Percentiles rank a stretch among this genome's conserved stretches.
These are phyloP conservation scores for Sanghuangporus baumii DNA, from an alignment of 1,284 basidiomycete species.

Conservation along the genomic window DNA sequence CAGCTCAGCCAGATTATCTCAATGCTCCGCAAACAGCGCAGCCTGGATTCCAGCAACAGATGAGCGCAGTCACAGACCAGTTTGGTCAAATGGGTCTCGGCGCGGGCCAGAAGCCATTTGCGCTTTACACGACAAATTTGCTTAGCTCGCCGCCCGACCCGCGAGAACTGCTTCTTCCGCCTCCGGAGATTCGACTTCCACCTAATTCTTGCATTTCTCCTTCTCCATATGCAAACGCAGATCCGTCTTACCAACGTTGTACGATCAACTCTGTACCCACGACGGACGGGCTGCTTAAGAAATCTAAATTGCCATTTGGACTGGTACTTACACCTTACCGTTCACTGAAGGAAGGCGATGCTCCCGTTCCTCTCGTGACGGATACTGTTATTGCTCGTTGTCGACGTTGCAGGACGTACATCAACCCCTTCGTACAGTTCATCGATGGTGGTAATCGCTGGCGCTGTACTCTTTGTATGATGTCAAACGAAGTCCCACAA, in stretches of 20 bases:
- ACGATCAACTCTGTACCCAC: constrained; percentile 93
- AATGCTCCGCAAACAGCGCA: constrained; percentile 35
- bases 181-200: constrained; percentile 87
- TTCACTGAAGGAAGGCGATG: constrained; percentile 69
- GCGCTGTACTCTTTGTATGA: constrained; percentile 99
- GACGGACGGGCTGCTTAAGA: constrained; percentile 85
- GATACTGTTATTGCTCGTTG: constrained; percentile 98
- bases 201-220: constrained; percentile 77
- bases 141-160: constrained; percentile 90
- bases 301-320: constrained; percentile 91
- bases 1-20: constrained; percentile 52
- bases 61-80: constrained; percentile 76
- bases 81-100: constrained; percentile 84
- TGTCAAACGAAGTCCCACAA: constrained; percentile 98
- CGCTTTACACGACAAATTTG: constrained; percentile 80
- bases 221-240: constrained; percentile 78
- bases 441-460: constrained; percentile 97
- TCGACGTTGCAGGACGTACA: constrained; percentile 95
- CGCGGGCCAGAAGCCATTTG: constrained; percentile 58
- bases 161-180: constrained; percentile 71
- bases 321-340: constrained; percentile 92
- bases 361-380: constrained; percentile 80
- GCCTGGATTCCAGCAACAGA: constrained; percentile 22
- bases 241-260: constrained; percentile 88
- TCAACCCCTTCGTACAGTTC: constrained; percentile 98